Evolutionary conservation across 2,329 filamentous ascomycete species (phyloP), one percentile per base, ranked within the genome.

Genomic region (Biscogniauxia sp.): DNA sequence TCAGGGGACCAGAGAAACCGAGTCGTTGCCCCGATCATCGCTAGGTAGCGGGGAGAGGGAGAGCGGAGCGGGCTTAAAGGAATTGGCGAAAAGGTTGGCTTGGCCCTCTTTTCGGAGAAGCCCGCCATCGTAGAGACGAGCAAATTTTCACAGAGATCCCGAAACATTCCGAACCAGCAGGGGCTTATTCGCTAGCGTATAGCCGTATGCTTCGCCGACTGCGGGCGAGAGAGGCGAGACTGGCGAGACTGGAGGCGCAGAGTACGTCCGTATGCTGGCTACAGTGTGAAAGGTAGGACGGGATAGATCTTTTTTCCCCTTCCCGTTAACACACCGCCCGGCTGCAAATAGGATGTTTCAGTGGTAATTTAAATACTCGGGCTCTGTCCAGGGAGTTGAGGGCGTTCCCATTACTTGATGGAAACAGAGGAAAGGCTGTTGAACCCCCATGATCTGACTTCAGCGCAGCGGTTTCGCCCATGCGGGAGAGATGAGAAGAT

Each of bases 361-460:
- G 37, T n/a, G 37, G 37, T n/a, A 45, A 45, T 9, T n/a, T 45
- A 45, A 45, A 45, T 2, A 45, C 13, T n/a, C 37, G 17, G 37
- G 45, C 56, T 52, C 60, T 53, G 62, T 53, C 57, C 62, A 61
- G 57, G 53, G 55, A 61, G 53, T 58, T 58, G 56, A 54, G 58
- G 58, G 60, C 64, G 61, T 69, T 70, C 63, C 57, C 60, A 67
- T 71, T 71, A 71, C 69, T 55, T 70, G 54, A 71, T 66, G 61
- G 63, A 68, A 70, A 70, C 61, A 11, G 58, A 54, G 11, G 37
- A 41, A 56, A 50, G 55, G 55, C 58, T 28, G 54, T 45, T n/a
- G 11, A 45, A 45, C 37, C 37, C 37, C 37, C 37, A 45, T 45
- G 37, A 45, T 51, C 19, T 51, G 50, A 20, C 50, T 51, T 20